Evolutionary conservation across 257 asterid species (phyloP).

Genomic region (Fraxinus pennsylvanica): DNA sequence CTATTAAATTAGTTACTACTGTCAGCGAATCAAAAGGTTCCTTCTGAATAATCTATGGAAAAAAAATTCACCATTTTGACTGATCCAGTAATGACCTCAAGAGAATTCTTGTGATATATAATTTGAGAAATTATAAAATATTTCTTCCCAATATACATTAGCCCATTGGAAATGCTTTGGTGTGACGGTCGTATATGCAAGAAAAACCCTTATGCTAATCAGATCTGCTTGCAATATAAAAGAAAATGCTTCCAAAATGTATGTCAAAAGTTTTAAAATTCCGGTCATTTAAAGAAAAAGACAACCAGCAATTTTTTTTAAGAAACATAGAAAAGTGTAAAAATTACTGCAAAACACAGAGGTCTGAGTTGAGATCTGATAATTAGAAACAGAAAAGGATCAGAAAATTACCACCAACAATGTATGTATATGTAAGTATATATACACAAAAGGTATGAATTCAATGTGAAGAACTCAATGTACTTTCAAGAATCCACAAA

Average conservation of each 20-base stretch:
- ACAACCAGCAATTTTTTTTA: constrained; percentile 16
- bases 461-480: not conserved
- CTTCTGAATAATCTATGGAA: constrained; percentile 13
- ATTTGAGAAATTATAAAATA: constrained; percentile 10
- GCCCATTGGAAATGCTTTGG: not conserved
- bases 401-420: not conserved
- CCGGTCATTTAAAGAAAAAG: constrained; percentile 10
- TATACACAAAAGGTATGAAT: not conserved
- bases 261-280: constrained; percentile 13
- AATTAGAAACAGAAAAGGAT: not conserved
- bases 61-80: not conserved
- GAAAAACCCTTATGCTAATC: constrained; percentile 12
- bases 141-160: constrained; percentile 15
- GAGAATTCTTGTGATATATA: not conserved
- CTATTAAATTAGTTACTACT: constrained; percentile 15
- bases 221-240: constrained; percentile 30
- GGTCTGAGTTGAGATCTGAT: not conserved
- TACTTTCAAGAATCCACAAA: not conserved
- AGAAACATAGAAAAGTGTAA: constrained; percentile 14
- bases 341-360: constrained; percentile 3
- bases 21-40: constrained; percentile 19
- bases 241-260: constrained; percentile 3
- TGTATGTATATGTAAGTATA: not conserved
- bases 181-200: too few species aligned
- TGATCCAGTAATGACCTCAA: not conserved